Base-by-base conservation (phyloP, 1,284 basidiomycete species). In the Leccinum pallidistipes region DNA sequence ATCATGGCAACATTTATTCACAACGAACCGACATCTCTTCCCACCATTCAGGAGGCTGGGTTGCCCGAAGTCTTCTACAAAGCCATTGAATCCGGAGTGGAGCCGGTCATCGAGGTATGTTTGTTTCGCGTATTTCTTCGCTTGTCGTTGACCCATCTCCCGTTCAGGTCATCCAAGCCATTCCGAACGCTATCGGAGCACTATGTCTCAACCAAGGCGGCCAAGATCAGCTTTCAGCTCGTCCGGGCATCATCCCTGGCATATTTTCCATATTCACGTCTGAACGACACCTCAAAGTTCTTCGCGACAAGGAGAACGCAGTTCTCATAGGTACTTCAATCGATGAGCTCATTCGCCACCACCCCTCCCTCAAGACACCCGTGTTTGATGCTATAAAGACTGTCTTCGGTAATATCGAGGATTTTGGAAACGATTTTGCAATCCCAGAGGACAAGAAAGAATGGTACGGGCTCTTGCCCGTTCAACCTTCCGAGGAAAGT, bases 1-100 rank as follows among this genome's bases (percentile, higher is more conserved):
- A 93, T 98, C 73, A 95, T 98, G 90, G 90, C 97, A 5, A 96
- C 95, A 0, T 98, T 99, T 75, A 90, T 99, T 16, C 97, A 99
- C 81, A 99, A 98, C 70, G 97, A 99, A 77, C 97, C 97, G 10
- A 98, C 97, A 0, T 97, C 94, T 12, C 81, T 99, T 60, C 80
- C 86, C 1, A 91, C 96, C 57, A 89, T 99, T 43, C 97, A 99
- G 76, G 97, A 99, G 76, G 85, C 88, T 55, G 87, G 91, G 29
- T 77, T 99, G 2, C 97, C 97, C 1, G 93, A 97, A 70, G 85
- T 88, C 0, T 93, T 99, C 66, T 97, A 96, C 75, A 83, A 85
- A 60, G 85, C 91, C 5, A 86, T 99, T 58, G 94, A 97, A 76
- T 80, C 82, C 43, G 91, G 90, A 14, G 84, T 98, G 55, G 95